phyloP scores from a whole-genome alignment of 306 rosid species.

The Pterocarpus santalinus region DNA sequence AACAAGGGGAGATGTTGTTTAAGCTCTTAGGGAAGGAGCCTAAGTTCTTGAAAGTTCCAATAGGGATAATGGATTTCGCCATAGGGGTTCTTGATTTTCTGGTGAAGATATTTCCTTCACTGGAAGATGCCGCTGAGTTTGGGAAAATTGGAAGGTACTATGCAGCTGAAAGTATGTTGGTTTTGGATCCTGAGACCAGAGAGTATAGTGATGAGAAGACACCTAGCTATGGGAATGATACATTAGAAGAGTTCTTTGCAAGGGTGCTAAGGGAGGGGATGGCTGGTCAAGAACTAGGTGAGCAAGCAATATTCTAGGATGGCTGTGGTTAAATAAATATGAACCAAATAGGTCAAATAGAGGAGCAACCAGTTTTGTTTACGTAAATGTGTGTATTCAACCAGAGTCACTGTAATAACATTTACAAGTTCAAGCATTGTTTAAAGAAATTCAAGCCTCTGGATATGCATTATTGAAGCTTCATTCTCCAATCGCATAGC shows the following conservation, averaged over 20 bases:
- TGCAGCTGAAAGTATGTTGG: slow-evolving; percentile 96
- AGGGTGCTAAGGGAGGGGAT: slow-evolving; percentile 89
- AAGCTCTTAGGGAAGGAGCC: slow-evolving; percentile 84
- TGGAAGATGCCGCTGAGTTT: slow-evolving; percentile 94
- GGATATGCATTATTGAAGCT: slow-evolving; percentile 34
- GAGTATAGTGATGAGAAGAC: slow-evolving; percentile 90
- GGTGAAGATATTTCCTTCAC: slow-evolving; percentile 77
- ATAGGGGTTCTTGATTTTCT: slow-evolving; percentile 79
- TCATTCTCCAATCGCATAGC: slow-evolving; percentile 25
- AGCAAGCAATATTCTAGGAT: slow-evolving; percentile 72
- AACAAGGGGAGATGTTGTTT: slow-evolving; percentile 92
- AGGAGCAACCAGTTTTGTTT: slow-evolving; percentile 59
- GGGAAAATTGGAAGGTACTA: slow-evolving; percentile 98
- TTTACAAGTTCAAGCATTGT: slow-evolving; percentile 50
- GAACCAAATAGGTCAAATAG: slow-evolving; percentile 40
- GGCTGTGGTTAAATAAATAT: slow-evolving; percentile 33
- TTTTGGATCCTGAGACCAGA: slow-evolving; percentile 88
- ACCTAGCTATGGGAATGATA: slow-evolving; percentile 94
- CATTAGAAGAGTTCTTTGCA: slow-evolving; percentile 86
- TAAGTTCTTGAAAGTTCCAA: slow-evolving; percentile 88
- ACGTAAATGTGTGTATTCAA: slow-evolving; percentile 43
- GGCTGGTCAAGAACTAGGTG: slow-evolving; percentile 98
- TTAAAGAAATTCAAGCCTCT: slow-evolving; percentile 41
- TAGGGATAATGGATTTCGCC: slow-evolving; percentile 93
- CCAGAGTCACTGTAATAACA: slow-evolving; percentile 42